These are phyloP conservation scores for Ministeria vibrans DNA, from an alignment of 78 protist genomes.

Conservation along the genomic window DNA sequence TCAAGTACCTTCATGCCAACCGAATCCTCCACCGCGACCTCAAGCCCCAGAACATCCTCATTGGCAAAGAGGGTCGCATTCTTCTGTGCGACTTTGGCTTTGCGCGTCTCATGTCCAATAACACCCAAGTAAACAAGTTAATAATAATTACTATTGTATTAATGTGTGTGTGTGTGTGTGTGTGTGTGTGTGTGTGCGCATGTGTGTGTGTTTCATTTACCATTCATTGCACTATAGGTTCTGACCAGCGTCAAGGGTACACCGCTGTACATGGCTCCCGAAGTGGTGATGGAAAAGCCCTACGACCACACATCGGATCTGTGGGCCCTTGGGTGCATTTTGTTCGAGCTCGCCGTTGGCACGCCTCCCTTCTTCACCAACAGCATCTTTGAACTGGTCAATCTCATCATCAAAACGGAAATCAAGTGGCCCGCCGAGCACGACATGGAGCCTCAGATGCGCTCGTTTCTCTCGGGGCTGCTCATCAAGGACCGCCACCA, in stretches of 20 bases:
- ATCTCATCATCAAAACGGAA: slow-evolving; percentile 48
- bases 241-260: slow-evolving; percentile 86
- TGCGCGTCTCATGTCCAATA: slow-evolving; percentile 56
- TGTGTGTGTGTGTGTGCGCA: background rate
- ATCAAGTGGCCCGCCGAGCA: slow-evolving; percentile 58
- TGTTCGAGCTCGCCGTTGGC: slow-evolving; percentile 72
- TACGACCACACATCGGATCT: slow-evolving; percentile 62
- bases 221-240: background rate
- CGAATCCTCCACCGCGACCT: slow-evolving; percentile 85
- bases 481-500: slow-evolving; percentile 57
- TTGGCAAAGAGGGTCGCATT: slow-evolving; percentile 56
- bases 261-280: slow-evolving; percentile 89
- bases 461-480: slow-evolving; percentile 47
- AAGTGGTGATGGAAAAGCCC: slow-evolving; percentile 37
- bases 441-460: slow-evolving; percentile 24
- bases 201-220: background rate
- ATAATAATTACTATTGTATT: slow-evolving; percentile 86
- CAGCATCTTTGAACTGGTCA: slow-evolving; percentile 59
- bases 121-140: slow-evolving; percentile 60
- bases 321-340: slow-evolving; percentile 69
- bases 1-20: slow-evolving; percentile 74
- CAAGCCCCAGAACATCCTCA: slow-evolving; percentile 85
- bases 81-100: slow-evolving; percentile 85
- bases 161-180: slow-evolving; percentile 31
- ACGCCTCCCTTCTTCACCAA: slow-evolving; percentile 83